phyloP scores from a whole-genome alignment of 306 rosid species.

The Alnus glutinosa region DNA sequence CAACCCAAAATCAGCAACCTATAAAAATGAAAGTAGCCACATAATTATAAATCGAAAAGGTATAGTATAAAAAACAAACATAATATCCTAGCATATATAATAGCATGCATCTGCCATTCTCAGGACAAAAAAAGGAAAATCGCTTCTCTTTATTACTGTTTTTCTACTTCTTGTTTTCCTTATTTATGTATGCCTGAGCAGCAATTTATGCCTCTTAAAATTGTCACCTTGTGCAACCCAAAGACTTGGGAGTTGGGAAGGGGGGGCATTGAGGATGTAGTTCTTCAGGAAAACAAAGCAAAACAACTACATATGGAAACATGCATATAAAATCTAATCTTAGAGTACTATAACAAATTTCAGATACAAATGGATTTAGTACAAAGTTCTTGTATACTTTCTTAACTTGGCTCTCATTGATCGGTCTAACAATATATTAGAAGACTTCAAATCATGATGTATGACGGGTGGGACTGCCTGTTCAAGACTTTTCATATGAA shows the following conservation, averaged over 20 bases:
- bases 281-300: background rate
- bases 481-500: constrained; percentile 33
- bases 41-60: constrained; percentile 7
- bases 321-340: background rate
- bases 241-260: too few species aligned
- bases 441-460: constrained; percentile 95
- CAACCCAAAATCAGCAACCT: constrained; percentile 98
- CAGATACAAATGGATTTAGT: background rate
- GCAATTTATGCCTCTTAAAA: background rate
- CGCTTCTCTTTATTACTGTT: background rate
- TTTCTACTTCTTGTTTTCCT: background rate
- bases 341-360: background rate
- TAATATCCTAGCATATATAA: too few species aligned
- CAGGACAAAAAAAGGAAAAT: background rate
- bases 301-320: background rate
- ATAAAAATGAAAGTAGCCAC: constrained; percentile 15
- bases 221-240: background rate
- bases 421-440: constrained; percentile 79
- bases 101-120: too few species aligned
- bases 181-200: background rate
- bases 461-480: constrained; percentile 97
- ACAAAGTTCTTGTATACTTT: background rate
- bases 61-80: background rate
- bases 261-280: background rate
- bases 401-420: constrained; percentile 90